A percentile compares a stretch with the other conserved stretches of the same genome.
phyloP scores from a whole-genome alignment of 1,284 basidiomycete genomes.

The Cutaneotrichosporon cyanovorans region DNA sequence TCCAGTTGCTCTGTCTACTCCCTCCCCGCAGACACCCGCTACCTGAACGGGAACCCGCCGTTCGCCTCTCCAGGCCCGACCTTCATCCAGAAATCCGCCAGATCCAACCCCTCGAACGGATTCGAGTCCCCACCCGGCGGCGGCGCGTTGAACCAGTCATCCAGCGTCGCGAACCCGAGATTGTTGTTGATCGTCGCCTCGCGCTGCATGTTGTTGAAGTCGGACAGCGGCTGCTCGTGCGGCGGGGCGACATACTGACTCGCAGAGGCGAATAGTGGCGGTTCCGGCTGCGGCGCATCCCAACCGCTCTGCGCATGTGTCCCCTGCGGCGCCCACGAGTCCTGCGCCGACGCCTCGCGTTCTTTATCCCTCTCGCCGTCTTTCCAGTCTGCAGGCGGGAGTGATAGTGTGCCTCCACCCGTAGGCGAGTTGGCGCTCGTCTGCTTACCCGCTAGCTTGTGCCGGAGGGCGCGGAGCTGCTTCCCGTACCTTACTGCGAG shows the following conservation, averaged over 20 bases:
- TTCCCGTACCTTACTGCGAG: conserved; percentile 40
- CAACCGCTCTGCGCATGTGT: too few species aligned
- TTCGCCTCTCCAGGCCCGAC: conserved; percentile 52
- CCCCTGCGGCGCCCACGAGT: too few species aligned
- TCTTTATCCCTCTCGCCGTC: neutral
- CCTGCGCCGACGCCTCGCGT: neutral
- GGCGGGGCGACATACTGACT: conserved; percentile 20
- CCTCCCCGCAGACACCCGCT: too few species aligned
- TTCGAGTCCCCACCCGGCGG: conserved; percentile 1
- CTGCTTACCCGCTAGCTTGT: conserved; percentile 31
- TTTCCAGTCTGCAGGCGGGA: conserved; percentile 11
- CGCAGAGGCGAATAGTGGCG: conserved; percentile 19
- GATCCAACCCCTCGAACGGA: conserved; percentile 30
- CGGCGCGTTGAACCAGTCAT: conserved; percentile 32
- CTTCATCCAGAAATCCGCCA: conserved; percentile 55
- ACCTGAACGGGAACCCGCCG: conserved; percentile 30
- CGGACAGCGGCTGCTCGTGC: conserved; percentile 29
- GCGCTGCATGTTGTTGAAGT: conserved; percentile 12
- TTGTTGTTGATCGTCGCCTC: conserved; percentile 14
- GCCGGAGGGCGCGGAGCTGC: conserved; percentile 30
- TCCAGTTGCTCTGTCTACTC: too few species aligned
- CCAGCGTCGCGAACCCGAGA: conserved; percentile 33
- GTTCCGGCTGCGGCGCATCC: neutral
- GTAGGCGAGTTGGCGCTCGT: conserved; percentile 27
- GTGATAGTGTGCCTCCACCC: conserved; percentile 24